Percentiles rank a stretch among this genome's conserved stretches.
These are phyloP conservation scores for Silene noctiflora DNA, from an alignment of 179 eudicot species.

Conservation along the genomic window DNA sequence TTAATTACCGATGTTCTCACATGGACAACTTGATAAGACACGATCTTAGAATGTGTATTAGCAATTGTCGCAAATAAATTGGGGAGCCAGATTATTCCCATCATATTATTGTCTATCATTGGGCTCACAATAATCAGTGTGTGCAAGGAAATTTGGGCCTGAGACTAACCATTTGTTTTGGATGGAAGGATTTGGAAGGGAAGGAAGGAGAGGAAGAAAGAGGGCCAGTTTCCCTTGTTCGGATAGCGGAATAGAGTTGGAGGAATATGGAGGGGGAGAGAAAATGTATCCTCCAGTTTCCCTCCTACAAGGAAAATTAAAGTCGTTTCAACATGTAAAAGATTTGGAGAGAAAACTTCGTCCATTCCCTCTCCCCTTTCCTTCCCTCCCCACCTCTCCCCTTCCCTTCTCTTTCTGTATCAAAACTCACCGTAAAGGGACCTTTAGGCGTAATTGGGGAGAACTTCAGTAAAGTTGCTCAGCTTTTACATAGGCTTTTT, in stretches of 20 bases:
- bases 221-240: neutral
- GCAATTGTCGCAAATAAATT: neutral
- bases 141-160: neutral
- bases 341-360: neutral
- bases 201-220: neutral
- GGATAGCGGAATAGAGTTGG: neutral
- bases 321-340: neutral
- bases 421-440: neutral
- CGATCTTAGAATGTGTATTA: neutral
- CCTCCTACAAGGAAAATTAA: no score
- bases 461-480: neutral
- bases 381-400: neutral
- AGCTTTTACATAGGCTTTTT: neutral
- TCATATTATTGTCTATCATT: neutral
- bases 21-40: conserved; percentile 7
- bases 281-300: neutral
- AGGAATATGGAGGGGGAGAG: neutral
- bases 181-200: neutral
- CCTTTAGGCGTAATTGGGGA: neutral
- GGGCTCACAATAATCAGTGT: neutral
- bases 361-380: neutral
- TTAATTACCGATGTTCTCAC: neutral
- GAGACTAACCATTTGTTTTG: neutral
- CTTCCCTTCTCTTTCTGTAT: neutral
- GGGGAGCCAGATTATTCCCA: neutral